Base-by-base conservation (phyloP, 2,329 filamentous ascomycete species). In the Botryosphaeria agaves region DNA sequence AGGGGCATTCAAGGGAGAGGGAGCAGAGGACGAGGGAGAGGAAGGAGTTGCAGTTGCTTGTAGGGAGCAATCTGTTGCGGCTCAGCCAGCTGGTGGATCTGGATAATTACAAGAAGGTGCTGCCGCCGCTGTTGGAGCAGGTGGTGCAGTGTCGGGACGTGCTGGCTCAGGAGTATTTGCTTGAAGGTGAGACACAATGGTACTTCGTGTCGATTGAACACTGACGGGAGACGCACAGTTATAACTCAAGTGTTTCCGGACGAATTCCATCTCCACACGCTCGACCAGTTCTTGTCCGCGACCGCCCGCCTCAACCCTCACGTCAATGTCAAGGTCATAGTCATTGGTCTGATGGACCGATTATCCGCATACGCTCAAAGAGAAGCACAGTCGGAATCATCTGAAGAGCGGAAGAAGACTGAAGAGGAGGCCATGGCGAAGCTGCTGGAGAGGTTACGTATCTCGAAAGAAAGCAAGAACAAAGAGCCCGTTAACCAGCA, bases 191-290 rank as follows among this genome's bases (percentile, higher is more conserved):
- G 41, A 36, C 20, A 25, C 25, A 19, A 18, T 4, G n/a, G 12
- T 15, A 7, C 8, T 14, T 7, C n/a, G 9, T 12, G 18, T 5
- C 18, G n/a, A 7, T 12, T 15, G 14, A 19, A n/a, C n/a, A 14
- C 24, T 34, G 15, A 31, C 18, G 7, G 20, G 11, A 17, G 7
- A 5, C 32, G 26, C 30, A 21, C 38, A 72, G 89, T 98, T 38
- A 92, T 98, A 41, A 98, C 87, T 4, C 91, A 98, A 55, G 89
- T 95, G 31, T 98, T 98, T 61, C 89, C 89, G 1, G 89, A 98
- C 56, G 89, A 98, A 49, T 98, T 87, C 52, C 91, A 98, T 55
- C 71, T 98, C 14, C 85, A 98, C 50, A 98, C 89, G 0, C 70
- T 98, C 18, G 89, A 95, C 48, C 79, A 94, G 49, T 82, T 98